Conservation (phyloP, 2,329 filamentous ascomycete genomes). For the Bipolaris oryzae region DNA sequence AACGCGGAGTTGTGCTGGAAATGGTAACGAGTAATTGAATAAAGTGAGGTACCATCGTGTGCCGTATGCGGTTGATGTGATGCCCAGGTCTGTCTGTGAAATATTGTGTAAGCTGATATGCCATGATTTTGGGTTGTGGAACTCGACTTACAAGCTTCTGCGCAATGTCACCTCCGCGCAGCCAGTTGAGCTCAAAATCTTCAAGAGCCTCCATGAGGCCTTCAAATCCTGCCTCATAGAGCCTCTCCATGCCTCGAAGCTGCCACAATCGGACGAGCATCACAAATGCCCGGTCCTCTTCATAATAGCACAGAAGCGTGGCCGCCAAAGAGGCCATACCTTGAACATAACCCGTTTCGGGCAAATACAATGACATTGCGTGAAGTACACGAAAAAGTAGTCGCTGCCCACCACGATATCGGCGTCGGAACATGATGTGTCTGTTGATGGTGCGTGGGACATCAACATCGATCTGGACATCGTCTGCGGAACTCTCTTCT, state of each 20-base stretch:
- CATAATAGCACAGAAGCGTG: conserved; percentile 93
- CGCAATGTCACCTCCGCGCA: conserved; percentile 77
- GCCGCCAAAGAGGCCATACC: conserved; percentile 95
- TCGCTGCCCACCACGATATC: conserved; percentile 88
- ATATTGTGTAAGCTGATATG: conserved; percentile 24
- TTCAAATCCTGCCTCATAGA: conserved; percentile 84
- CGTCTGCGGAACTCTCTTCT: conserved; percentile 77
- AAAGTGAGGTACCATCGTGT: conserved; percentile 97
- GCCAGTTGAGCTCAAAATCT: conserved; percentile 86
- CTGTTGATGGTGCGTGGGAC: conserved; percentile 92
- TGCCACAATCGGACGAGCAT: conserved; percentile 97
- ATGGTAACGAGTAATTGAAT: conserved; percentile 96
- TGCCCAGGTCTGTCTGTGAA: conserved; percentile 71
- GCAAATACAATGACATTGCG: conserved; percentile 87
- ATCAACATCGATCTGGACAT: conserved; percentile 96
- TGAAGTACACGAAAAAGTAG: conserved; percentile 92
- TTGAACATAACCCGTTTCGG: conserved; percentile 92
- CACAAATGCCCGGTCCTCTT: conserved; percentile 91
- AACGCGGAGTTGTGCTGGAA: conserved; percentile 88
- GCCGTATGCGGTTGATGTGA: conserved; percentile 90
- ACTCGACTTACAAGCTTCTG: conserved; percentile 73
- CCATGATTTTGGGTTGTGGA: background rate
- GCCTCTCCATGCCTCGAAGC: conserved; percentile 79
- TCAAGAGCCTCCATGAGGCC: conserved; percentile 84
- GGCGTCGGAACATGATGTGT: conserved; percentile 94